Conservation (phyloP, 78 protist genomes). For the Tieghemostelium lacteum region DNA sequence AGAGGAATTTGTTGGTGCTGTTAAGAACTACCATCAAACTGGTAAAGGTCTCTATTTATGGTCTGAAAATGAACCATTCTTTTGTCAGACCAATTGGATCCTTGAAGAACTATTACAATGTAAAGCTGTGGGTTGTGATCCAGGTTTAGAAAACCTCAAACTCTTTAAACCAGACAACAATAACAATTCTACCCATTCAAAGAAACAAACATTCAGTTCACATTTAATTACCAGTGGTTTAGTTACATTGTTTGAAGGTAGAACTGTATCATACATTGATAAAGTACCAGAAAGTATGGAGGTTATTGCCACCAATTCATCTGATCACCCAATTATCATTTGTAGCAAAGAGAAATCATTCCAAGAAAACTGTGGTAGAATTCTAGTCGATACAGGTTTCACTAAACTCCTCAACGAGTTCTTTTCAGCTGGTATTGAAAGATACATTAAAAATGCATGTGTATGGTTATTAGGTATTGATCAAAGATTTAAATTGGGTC, state of each 20-base stretch:
- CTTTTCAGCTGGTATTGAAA: constrained; percentile 16
- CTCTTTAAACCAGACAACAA: neutral
- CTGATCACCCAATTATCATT: neutral
- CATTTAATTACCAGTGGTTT: constrained; percentile 63
- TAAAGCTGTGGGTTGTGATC: neutral
- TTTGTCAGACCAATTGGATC: constrained; percentile 6
- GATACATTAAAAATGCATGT: constrained; percentile 28
- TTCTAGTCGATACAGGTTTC: constrained; percentile 25
- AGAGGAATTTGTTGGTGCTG: neutral
- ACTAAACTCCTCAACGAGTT: constrained; percentile 11
- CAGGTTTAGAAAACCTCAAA: constrained; percentile 1
- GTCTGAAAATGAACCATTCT: constrained; percentile 8
- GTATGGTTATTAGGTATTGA: constrained; percentile 60
- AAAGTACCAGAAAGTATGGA: neutral
- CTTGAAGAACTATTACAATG: neutral
- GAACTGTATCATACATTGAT: neutral
- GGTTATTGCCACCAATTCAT: constrained; percentile 3
- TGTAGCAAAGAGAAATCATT: neutral
- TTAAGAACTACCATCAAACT: constrained; percentile 4
- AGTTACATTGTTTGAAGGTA: constrained; percentile 22
- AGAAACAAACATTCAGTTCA: neutral
- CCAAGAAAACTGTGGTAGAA: constrained; percentile 40
- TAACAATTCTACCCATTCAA: neutral
- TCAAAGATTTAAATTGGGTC: constrained; percentile 43
- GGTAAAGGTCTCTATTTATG: constrained; percentile 52